Evolutionary conservation across 345 rosid species (phyloP).

Genomic region (Physaria fendleri): DNA sequence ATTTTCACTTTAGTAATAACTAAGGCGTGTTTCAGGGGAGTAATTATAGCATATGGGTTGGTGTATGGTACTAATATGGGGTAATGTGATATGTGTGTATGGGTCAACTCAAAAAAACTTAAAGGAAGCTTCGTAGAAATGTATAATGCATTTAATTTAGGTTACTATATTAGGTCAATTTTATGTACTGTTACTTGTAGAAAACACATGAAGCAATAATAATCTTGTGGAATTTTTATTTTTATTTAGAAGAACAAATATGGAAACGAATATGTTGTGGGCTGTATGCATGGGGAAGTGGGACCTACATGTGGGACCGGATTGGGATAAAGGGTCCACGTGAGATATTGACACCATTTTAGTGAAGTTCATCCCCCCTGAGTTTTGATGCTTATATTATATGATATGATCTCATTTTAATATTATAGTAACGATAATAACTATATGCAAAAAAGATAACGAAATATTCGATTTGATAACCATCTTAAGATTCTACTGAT

Average conservation of each 20-base stretch:
- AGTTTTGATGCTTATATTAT: conserved; percentile 25
- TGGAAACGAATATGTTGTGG: conserved; percentile 32
- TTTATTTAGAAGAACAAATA: conserved; percentile 9
- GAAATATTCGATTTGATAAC: background rate
- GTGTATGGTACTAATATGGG: conserved; percentile 31
- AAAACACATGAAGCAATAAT: conserved; percentile 2
- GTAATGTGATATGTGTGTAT: conserved; percentile 5
- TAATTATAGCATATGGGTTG: conserved; percentile 32
- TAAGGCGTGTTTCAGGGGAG: conserved; percentile 24
- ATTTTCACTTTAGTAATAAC: conserved; percentile 11
- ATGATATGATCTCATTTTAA: background rate
- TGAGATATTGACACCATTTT: conserved; percentile 44
- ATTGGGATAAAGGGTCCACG: conserved; percentile 49
- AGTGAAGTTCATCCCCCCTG: conserved; percentile 73
- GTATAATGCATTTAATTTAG: conserved; percentile 6
- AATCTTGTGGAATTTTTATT: background rate
- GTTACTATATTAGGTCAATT: conserved; percentile 20
- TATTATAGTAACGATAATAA: background rate
- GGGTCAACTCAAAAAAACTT: conserved; percentile 25
- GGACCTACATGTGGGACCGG: conserved; percentile 28
- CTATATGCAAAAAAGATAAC: background rate
- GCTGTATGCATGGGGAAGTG: conserved; percentile 32
- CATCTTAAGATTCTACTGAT: conserved; percentile 8
- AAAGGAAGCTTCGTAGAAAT: conserved; percentile 20
- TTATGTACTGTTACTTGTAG: background rate